Evolutionary conservation across 2,329 filamentous ascomycete genomes (phyloP).

Genomic region (Thelonectria blattea): DNA sequence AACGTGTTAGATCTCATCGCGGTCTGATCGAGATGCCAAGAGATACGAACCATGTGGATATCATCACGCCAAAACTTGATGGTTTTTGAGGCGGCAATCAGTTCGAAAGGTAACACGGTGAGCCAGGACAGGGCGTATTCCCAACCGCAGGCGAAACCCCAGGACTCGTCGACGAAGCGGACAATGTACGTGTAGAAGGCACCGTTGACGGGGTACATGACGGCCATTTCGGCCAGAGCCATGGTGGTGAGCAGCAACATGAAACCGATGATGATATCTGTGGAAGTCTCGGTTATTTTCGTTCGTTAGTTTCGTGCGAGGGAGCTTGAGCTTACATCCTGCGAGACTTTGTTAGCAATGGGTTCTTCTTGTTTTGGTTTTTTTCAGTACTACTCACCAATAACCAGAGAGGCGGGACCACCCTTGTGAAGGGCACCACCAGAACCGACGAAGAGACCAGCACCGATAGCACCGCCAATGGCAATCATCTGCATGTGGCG

Average conservation of each 20-base stretch:
- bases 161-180: conserved; percentile 89
- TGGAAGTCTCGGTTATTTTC: conserved; percentile 1
- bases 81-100: conserved; percentile 85
- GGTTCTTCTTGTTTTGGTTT: not conserved
- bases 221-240: conserved; percentile 88
- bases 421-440: conserved; percentile 73
- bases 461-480: conserved; percentile 68
- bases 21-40: not conserved
- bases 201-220: conserved; percentile 87
- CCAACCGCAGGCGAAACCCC: conserved; percentile 96
- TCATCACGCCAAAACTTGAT: conserved; percentile 77
- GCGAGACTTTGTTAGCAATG: conserved; percentile 8
- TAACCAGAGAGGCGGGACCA: conserved; percentile 22
- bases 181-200: conserved; percentile 93
- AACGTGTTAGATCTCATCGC: not conserved
- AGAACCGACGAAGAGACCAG: conserved; percentile 86
- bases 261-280: conserved; percentile 67
- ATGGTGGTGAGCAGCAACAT: conserved; percentile 95
- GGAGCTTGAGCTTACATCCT: conserved; percentile 15
- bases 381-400: conserved; percentile 8
- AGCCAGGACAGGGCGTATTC: conserved; percentile 94
- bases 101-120: conserved; percentile 80
- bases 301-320: not conserved
- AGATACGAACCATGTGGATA: conserved; percentile 55
- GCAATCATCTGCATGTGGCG: conserved; percentile 97